These are phyloP conservation scores for Allomyces arbusculus DNA, from an alignment of 192 early-diverging fungal genomes.

Conservation along the genomic window DNA sequence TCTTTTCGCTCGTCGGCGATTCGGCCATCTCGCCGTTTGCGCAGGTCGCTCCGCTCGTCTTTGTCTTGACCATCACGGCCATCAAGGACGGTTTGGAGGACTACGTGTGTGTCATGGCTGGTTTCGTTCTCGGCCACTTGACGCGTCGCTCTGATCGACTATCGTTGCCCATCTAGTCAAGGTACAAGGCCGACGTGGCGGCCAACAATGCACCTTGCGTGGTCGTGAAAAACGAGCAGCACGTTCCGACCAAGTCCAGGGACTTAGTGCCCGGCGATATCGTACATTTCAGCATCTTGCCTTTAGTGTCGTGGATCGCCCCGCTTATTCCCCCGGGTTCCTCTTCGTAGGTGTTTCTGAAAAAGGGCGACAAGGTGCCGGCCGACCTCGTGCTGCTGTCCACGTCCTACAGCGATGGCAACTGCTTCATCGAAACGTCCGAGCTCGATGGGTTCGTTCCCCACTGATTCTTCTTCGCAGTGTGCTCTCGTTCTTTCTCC, in stretches of 20 bases:
- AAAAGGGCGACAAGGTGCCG: slow-evolving; percentile 27
- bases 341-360: slow-evolving; percentile 20
- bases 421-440: slow-evolving; percentile 33
- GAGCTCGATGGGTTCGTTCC: slow-evolving; percentile 23
- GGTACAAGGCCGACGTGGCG: slow-evolving; percentile 15
- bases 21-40: slow-evolving; percentile 11
- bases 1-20: slow-evolving; percentile 16
- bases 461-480: too few species aligned
- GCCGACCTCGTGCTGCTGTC: slow-evolving; percentile 25
- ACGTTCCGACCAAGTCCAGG: slow-evolving; percentile 8
- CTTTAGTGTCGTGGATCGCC: slow-evolving; percentile 6
- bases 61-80: slow-evolving; percentile 8
- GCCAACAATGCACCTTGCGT: slow-evolving; percentile 12
- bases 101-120: background rate
- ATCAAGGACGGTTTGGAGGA: slow-evolving; percentile 10
- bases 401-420: slow-evolving; percentile 25
- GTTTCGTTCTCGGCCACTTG: slow-evolving; percentile 30
- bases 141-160: slow-evolving; percentile 57
- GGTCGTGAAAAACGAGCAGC: slow-evolving; percentile 13
- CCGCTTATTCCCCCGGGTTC: slow-evolving; percentile 11
- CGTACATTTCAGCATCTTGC: background rate
- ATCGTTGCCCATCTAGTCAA: slow-evolving; percentile 8
- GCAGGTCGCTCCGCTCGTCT: slow-evolving; percentile 4
- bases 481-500: too few species aligned
- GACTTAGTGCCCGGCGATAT: slow-evolving; percentile 23